Conservation (phyloP, 441 rosid genomes). For the Lepidium campestre region DNA sequence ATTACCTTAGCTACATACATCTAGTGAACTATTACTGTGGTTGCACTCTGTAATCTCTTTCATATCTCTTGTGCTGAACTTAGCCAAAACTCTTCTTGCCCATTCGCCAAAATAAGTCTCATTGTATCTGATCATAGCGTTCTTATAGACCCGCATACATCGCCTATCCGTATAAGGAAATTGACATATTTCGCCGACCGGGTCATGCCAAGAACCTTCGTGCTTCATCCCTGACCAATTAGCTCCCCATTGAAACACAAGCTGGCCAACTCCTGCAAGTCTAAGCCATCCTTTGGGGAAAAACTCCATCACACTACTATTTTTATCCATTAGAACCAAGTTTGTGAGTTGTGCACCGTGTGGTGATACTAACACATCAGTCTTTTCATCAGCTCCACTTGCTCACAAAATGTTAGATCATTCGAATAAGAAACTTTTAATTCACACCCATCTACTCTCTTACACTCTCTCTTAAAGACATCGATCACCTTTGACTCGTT, state of each 20-base stretch:
- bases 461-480: slow-evolving; percentile 51
- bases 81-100: slow-evolving; percentile 40
- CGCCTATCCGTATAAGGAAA: slow-evolving; percentile 47
- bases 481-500: slow-evolving; percentile 41
- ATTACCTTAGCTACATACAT: neutral
- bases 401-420: slow-evolving; percentile 60
- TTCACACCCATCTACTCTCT: slow-evolving; percentile 44
- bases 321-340: slow-evolving; percentile 59
- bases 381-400: slow-evolving; percentile 59
- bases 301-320: slow-evolving; percentile 75
- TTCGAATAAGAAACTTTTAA: slow-evolving; percentile 51
- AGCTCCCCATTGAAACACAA: slow-evolving; percentile 51
- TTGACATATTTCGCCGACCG: slow-evolving; percentile 44
- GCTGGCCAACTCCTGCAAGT: slow-evolving; percentile 62
- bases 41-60: neutral
- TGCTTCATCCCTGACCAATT: slow-evolving; percentile 76
- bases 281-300: slow-evolving; percentile 68
- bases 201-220: slow-evolving; percentile 66
- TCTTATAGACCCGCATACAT: slow-evolving; percentile 67
- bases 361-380: slow-evolving; percentile 52
- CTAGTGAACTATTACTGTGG: neutral
- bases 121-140: slow-evolving; percentile 48
- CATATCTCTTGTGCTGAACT: slow-evolving; percentile 29
- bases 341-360: slow-evolving; percentile 70
- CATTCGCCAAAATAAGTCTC: slow-evolving; percentile 49